Percentiles rank a stretch among this genome's conserved stretches.
These are phyloP conservation scores for Rasamsonia emersonii DNA, from an alignment of 2,329 filamentous ascomycete genomes.

Conservation along the genomic window DNA sequence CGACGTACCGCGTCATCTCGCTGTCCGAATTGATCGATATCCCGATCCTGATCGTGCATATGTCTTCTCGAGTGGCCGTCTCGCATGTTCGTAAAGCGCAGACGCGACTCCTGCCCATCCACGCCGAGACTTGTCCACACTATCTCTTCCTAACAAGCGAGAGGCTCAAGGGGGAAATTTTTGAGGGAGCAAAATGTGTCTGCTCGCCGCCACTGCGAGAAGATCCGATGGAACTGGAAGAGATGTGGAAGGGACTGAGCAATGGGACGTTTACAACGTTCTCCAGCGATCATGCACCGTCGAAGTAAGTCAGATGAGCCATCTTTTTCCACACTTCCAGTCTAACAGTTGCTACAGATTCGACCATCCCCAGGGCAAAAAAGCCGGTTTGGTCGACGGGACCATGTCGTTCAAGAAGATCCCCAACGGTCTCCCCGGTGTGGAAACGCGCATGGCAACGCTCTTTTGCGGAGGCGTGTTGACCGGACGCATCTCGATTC, in stretches of 20 bases:
- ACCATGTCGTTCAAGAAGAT: slow-evolving; percentile 23
- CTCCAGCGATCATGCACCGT: slow-evolving; percentile 41
- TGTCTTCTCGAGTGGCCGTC: slow-evolving; percentile 40
- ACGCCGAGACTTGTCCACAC: slow-evolving; percentile 51
- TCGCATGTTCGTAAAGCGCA: slow-evolving; percentile 44
- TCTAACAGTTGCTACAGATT: too few relatives aligned
- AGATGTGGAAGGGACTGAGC: slow-evolving; percentile 43
- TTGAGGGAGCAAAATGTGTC: slow-evolving; percentile 47
- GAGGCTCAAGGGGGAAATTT: too few relatives aligned
- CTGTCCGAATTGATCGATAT: slow-evolving; percentile 42
- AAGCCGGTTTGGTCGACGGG: slow-evolving; percentile 1
- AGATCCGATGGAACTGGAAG: slow-evolving; percentile 39
- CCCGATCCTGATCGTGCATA: slow-evolving; percentile 46
- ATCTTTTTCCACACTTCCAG: too few relatives aligned
- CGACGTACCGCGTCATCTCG: slow-evolving; percentile 42
- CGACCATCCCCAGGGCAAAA: slow-evolving; percentile 4
- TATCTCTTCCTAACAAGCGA: slow-evolving; percentile 46
- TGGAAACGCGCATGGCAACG: slow-evolving; percentile 48
- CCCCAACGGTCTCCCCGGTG: slow-evolving; percentile 49
- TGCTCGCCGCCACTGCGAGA: slow-evolving; percentile 45
- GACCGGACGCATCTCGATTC: slow-evolving; percentile 17
- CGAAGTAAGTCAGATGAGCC: too few relatives aligned
- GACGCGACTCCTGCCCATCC: slow-evolving; percentile 42
- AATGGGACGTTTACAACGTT: slow-evolving; percentile 49
- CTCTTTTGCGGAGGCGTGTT: slow-evolving; percentile 17